Evolutionary conservation across 202 grass and related monocot species (phyloP), one percentile per base, ranked within the genome.

Genomic region (Panicum virgatum): DNA sequence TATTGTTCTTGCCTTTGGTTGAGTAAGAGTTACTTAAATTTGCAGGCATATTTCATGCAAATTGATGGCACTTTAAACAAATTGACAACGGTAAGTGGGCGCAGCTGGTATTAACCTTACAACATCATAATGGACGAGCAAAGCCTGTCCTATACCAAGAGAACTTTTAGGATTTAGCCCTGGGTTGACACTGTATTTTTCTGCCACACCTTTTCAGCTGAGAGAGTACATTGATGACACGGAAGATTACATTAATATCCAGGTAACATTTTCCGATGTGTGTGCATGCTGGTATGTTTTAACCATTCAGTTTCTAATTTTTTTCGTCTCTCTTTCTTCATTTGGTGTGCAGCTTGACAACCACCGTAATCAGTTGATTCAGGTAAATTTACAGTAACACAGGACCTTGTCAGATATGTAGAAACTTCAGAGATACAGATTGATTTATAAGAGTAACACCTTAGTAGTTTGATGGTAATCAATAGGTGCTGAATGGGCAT

Each of bases 11-110:
- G 23, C 83, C 25, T 66, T 19, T 77, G 56, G 46, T 60, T 51
- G 66, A 36, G 8, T 84, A 76, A 88, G 77, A 71, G 60, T 38
- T 81, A 62, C 42, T 66, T 80, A 8, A 90, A 54, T 89, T 69
- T 90, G 65, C 91, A 99, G 96, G 96, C 96, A 79, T 99, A 99
- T 85, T 99, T 99, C 87, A 99, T 99, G 96, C 96, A 99, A 91
- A 94, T 99, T 75, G 96, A 99, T 94, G 96, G 91, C 83, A 99
- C 93, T 20, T 73, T 96, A 63, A 99, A 99, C 78, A 99, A 96
- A 86, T 87, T 99, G 76, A 89, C 91, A 80, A 96, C 96, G 56
- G 96, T 99, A 87, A 90, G 93, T 98, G 83, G 7, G 48, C 18
- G 4, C 22, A 64, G 45, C 76, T 69, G 69, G 58, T 25, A 64